These are phyloP conservation scores for Xylariaceae sp. DNA, from an alignment of 2,329 filamentous ascomycete genomes.

Conservation along the genomic window DNA sequence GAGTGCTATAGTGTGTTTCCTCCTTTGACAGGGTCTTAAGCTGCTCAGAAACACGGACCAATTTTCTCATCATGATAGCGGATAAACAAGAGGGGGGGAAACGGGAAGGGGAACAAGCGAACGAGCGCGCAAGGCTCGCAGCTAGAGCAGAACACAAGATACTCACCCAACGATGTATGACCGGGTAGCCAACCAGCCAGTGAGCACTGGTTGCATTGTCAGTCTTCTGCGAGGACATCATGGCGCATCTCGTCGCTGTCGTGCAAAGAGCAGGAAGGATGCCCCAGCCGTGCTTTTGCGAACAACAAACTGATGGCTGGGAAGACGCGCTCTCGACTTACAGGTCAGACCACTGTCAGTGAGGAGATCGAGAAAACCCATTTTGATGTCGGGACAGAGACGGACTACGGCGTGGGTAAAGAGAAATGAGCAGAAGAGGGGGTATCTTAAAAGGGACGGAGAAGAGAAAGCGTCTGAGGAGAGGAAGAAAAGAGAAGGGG, in stretches of 20 bases:
- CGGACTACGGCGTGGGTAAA: constrained; percentile 16
- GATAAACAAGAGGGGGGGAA: constrained; percentile 11
- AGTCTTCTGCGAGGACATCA: constrained; percentile 12
- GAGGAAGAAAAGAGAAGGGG: constrained; percentile 14
- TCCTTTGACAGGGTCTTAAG: constrained; percentile 66
- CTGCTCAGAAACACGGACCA: constrained; percentile 82
- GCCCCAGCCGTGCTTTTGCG: background rate
- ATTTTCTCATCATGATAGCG: constrained; percentile 63
- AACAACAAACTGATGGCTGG: constrained; percentile 4
- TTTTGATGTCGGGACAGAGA: constrained; percentile 35
- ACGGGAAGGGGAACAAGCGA: background rate
- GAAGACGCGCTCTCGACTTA: constrained; percentile 34
- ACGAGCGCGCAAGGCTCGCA: background rate
- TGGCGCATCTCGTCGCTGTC: constrained; percentile 5
- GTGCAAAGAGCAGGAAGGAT: constrained; percentile 2
- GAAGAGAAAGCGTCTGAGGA: constrained; percentile 29
- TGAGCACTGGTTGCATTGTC: constrained; percentile 39
- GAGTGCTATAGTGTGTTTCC: constrained; percentile 36
- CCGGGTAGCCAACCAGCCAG: constrained; percentile 60
- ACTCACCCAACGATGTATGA: constrained; percentile 72
- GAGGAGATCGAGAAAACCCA: constrained; percentile 59
- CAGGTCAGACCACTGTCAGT: constrained; percentile 52
- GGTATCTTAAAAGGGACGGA: too few species aligned
- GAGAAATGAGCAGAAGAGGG: constrained; percentile 4
- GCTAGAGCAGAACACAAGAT: background rate